Conservation (phyloP, 202 grass and related monocot genomes). For the Tripidium arundinaceum region DNA sequence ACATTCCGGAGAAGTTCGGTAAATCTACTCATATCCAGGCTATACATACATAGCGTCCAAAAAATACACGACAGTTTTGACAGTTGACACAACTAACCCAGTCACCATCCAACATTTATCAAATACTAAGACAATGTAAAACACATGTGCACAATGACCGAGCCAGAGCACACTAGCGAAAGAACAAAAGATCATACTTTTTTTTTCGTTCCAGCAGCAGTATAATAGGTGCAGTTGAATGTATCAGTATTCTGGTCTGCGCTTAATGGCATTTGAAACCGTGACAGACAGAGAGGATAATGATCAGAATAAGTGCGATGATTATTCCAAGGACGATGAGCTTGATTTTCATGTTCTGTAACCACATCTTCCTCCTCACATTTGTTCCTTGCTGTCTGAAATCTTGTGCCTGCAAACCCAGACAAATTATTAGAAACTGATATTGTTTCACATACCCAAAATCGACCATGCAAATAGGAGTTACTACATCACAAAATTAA, state of each 20-base stretch:
- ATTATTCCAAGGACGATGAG: slow-evolving; percentile 88
- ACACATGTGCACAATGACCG: not conserved
- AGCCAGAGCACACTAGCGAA: slow-evolving; percentile 22
- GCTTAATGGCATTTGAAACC: slow-evolving; percentile 78
- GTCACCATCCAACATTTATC: slow-evolving; percentile 14
- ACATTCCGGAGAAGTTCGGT: not conserved
- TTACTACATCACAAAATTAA: not conserved
- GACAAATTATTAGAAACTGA: not conserved
- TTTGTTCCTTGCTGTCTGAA: slow-evolving; percentile 81
- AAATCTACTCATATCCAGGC: slow-evolving; percentile 46
- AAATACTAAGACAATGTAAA: not conserved
- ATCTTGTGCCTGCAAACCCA: slow-evolving; percentile 66
- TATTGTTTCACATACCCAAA: not conserved
- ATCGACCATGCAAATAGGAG: not conserved
- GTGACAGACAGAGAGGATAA: slow-evolving; percentile 83
- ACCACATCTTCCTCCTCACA: slow-evolving; percentile 90
- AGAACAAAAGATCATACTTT: slow-evolving; percentile 14
- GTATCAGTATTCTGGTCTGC: not conserved
- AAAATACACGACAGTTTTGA: slow-evolving; percentile 32
- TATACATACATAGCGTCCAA: slow-evolving; percentile 49
- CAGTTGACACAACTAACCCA: slow-evolving; percentile 11
- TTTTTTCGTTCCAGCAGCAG: slow-evolving; percentile 17
- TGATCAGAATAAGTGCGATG: slow-evolving; percentile 87
- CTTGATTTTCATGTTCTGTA: slow-evolving; percentile 99
- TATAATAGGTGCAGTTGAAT: slow-evolving; percentile 34